A percentile compares a stretch with the other conserved stretches of the same genome.
Evolutionary conservation across 176 grass and related monocot species (phyloP).

Genomic region (Alloteropsis semialata): DNA sequence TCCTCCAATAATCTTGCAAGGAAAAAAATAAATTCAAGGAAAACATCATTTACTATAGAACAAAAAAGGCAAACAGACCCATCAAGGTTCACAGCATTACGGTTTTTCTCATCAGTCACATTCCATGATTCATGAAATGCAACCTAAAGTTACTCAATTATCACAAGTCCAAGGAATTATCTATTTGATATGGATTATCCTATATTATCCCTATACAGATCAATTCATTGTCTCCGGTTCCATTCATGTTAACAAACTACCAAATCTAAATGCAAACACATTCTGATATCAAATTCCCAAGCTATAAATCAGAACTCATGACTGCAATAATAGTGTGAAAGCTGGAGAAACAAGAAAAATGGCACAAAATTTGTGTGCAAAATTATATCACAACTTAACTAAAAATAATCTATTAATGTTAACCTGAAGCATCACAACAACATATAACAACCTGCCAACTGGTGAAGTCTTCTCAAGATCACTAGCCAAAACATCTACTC

Average conservation of each 20-base stretch:
- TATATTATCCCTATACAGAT: neutral
- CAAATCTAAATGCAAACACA: neutral
- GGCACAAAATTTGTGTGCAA: neutral
- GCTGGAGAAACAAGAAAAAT: neutral
- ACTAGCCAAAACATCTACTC: conserved; percentile 63
- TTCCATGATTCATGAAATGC: conserved; percentile 5
- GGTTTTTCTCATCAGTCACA: neutral
- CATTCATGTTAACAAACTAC: neutral
- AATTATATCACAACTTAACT: neutral
- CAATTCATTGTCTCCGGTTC: neutral
- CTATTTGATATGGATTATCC: neutral
- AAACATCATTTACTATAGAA: neutral
- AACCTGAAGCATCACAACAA: neutral
- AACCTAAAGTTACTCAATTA: neutral
- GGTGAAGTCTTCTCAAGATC: conserved; percentile 65
- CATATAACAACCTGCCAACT: conserved; percentile 56
- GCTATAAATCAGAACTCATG: neutral
- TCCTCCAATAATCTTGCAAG: neutral
- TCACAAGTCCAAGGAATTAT: neutral
- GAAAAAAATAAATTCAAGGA: neutral
- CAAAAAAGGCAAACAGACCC: no score
- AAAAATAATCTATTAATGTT: neutral
- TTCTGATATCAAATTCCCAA: neutral
- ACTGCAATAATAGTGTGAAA: neutral
- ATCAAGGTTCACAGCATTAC: no score